A percentile compares a stretch with the other conserved stretches of the same genome.
Conservation (phyloP, 495 filamentous ascomycete species). For the Glarea lozoyensis region DNA sequence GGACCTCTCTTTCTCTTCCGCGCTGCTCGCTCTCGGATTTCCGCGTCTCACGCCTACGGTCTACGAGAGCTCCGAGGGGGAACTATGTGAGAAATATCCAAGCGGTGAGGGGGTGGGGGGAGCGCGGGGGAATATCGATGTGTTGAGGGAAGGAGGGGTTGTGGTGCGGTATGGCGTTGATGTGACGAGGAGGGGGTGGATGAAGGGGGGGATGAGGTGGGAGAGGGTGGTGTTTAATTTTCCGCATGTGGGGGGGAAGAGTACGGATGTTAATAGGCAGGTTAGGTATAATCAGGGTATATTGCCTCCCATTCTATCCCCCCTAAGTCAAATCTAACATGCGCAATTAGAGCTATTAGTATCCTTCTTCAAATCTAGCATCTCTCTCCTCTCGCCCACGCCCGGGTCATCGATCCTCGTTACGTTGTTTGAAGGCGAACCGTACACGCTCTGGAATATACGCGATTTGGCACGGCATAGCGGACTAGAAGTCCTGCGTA, state of each 20-base stretch:
- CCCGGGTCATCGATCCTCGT: slow-evolving; percentile 61
- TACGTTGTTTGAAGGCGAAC: slow-evolving; percentile 84
- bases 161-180: slow-evolving; percentile 64
- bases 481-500: slow-evolving; percentile 65
- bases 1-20: slow-evolving; percentile 84
- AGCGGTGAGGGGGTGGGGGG: no score
- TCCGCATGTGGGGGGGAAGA: slow-evolving; percentile 86
- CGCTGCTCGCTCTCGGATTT: slow-evolving; percentile 59
- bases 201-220: slow-evolving; percentile 25
- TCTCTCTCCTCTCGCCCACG: slow-evolving; percentile 28
- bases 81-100: slow-evolving; percentile 65
- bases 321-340: background rate
- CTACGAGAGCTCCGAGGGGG: slow-evolving; percentile 31
- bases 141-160: slow-evolving; percentile 36
- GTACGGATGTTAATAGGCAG: slow-evolving; percentile 88
- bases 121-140: slow-evolving; percentile 48
- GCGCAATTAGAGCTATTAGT: slow-evolving; percentile 64
- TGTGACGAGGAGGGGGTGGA: slow-evolving; percentile 51
- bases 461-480: slow-evolving; percentile 72
- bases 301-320: background rate
- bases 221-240: slow-evolving; percentile 90
- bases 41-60: slow-evolving; percentile 49
- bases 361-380: slow-evolving; percentile 61
- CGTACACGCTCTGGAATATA: slow-evolving; percentile 93
- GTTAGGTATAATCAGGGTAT: slow-evolving; percentile 76